Percentiles rank a stretch among this genome's conserved stretches.
Conservation (phyloP, 2,329 filamentous ascomycete genomes). For the Fonsecaea erecta region DNA sequence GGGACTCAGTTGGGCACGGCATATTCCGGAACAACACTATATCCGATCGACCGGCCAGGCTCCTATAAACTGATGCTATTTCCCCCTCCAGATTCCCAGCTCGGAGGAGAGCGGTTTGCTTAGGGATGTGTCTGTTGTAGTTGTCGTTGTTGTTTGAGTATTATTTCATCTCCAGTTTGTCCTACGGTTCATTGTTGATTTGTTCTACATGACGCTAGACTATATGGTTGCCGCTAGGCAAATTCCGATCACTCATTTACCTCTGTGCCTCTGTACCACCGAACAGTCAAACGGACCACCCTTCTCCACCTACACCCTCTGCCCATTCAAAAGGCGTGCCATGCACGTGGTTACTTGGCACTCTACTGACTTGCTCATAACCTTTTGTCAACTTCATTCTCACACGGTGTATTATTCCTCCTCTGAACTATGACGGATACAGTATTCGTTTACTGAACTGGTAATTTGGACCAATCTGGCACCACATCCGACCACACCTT, state of each 20-base stretch:
- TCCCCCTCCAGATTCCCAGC: not conserved
- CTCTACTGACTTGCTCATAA: not conserved
- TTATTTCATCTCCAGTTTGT: not conserved
- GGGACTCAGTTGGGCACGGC: not conserved
- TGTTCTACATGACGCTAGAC: not conserved
- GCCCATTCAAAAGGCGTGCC: not conserved
- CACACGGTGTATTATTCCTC: not conserved
- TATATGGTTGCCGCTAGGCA: not conserved
- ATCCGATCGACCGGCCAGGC: not conserved
- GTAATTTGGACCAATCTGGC: not conserved
- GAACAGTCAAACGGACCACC: no score
- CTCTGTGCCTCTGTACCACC: no score
- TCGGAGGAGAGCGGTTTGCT: not conserved
- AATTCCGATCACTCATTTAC: not conserved
- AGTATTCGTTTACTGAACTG: not conserved
- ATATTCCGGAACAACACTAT: not conserved
- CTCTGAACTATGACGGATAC: not conserved
- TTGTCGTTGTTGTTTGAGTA: no score
- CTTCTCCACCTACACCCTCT: not conserved
- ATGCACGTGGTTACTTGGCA: not conserved
- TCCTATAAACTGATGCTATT: not conserved
- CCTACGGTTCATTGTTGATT: not conserved
- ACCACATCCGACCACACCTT: not conserved
- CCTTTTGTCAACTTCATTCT: not conserved
- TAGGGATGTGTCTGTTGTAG: not conserved